Evolutionary conservation across 495 filamentous ascomycete species (phyloP).

Genomic region (Lentithecium fluviatile): DNA sequence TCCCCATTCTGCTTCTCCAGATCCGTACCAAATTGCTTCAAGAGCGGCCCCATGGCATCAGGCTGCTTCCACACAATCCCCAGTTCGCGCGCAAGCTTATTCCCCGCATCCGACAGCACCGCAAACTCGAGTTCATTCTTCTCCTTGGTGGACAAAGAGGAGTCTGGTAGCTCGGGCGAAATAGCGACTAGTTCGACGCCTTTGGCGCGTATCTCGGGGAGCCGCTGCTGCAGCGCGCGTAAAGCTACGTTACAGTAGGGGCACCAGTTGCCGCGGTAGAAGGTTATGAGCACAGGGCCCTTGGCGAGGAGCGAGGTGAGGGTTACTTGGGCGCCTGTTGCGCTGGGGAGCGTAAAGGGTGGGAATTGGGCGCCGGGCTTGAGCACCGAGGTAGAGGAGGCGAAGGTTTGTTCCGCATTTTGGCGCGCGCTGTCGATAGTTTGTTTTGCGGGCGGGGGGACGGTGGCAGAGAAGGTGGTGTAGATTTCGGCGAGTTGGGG

Average conservation of each 20-base stretch:
- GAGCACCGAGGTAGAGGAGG: neutral
- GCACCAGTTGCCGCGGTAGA: slow-evolving; percentile 50
- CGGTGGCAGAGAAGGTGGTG: neutral
- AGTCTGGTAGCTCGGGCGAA: slow-evolving; percentile 44
- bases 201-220: slow-evolving; percentile 40
- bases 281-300: slow-evolving; percentile 46
- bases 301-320: slow-evolving; percentile 40
- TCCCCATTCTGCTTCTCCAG: too few relatives aligned
- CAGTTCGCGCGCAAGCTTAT: slow-evolving; percentile 42
- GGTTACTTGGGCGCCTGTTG: slow-evolving; percentile 15
- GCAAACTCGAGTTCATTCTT: slow-evolving; percentile 44
- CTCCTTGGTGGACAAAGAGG: slow-evolving; percentile 38
- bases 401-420: neutral
- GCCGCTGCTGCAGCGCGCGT: slow-evolving; percentile 36
- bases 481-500: neutral
- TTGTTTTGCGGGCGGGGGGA: neutral
- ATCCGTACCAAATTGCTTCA: slow-evolving; percentile 15
- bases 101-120: slow-evolving; percentile 45
- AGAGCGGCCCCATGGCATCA: slow-evolving; percentile 34
- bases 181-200: slow-evolving; percentile 47
- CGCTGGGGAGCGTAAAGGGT: slow-evolving; percentile 3
- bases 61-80: slow-evolving; percentile 37
- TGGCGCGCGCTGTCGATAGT: neutral
- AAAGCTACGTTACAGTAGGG: slow-evolving; percentile 48
- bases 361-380: neutral